phyloP scores from a whole-genome alignment of 164 flowering plant species.

The Annona squamosa region DNA sequence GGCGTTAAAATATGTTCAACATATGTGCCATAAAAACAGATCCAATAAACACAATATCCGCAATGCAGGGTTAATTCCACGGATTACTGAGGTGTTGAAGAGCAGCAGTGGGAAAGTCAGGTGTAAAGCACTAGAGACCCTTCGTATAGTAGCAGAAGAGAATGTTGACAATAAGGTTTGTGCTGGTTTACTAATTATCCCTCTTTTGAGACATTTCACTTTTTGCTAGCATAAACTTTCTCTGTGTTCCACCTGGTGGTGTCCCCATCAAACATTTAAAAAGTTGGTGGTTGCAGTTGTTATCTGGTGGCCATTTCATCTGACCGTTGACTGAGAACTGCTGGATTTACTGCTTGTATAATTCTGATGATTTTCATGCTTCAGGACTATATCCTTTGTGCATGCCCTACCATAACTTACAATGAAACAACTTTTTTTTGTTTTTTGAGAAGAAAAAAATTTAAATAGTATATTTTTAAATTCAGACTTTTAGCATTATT shows the following conservation, averaged over 20 bases:
- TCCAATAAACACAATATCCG: conserved; percentile 58
- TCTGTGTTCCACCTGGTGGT: not conserved
- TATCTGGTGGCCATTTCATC: not conserved
- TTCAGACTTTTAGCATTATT: too few relatives aligned
- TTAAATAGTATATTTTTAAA: too few relatives aligned
- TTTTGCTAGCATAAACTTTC: not conserved
- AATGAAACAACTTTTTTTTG: too few relatives aligned
- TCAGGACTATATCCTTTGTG: not conserved
- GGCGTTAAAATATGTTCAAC: conserved; percentile 58
- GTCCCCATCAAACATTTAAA: not conserved
- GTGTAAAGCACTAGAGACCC: conserved; percentile 75
- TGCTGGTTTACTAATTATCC: conserved; percentile 11
- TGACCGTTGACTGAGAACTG: not conserved
- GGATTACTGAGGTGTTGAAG: conserved; percentile 70
- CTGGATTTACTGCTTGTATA: not conserved
- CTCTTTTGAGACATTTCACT: not conserved
- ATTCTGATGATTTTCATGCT: not conserved
- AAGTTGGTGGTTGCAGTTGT: not conserved
- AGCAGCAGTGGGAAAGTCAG: conserved; percentile 66
- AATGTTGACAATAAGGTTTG: conserved; percentile 76
- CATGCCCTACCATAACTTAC: too few relatives aligned
- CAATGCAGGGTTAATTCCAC: conserved; percentile 55
- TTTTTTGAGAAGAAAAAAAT: too few relatives aligned
- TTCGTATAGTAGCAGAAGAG: conserved; percentile 65
- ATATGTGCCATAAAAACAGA: conserved; percentile 47